Percentiles rank a stretch among this genome's conserved stretches.
These are phyloP conservation scores for Lipomyces mesembrius DNA, from an alignment of 805 yeast species.

Conservation along the genomic window DNA sequence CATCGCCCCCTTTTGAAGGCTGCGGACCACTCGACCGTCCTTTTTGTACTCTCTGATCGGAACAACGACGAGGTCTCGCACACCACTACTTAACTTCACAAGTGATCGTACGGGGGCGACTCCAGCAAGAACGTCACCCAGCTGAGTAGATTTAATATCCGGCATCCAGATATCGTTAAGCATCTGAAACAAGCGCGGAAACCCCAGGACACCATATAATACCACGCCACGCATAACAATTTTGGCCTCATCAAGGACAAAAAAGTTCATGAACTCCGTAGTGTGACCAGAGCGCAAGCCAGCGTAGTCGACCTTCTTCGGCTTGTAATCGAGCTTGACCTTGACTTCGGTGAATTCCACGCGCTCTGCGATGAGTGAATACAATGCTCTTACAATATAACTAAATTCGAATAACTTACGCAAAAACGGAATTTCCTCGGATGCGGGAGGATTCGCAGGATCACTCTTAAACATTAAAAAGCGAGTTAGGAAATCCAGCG, in stretches of 20 bases:
- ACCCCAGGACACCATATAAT: constrained; percentile 78
- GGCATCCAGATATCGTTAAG: constrained; percentile 84
- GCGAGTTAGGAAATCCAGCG: constrained; percentile 78
- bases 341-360: constrained; percentile 56
- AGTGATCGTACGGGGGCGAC: constrained; percentile 79
- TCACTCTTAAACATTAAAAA: constrained; percentile 82
- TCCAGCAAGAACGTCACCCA: constrained; percentile 81
- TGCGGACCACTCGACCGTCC: constrained; percentile 70
- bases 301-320: constrained; percentile 81
- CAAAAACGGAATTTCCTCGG: constrained; percentile 37
- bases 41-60: constrained; percentile 75
- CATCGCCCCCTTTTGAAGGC: constrained; percentile 74
- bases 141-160: constrained; percentile 78
- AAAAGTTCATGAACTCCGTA: constrained; percentile 84
- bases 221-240: constrained; percentile 64
- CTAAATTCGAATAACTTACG: constrained; percentile 21
- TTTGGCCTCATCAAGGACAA: constrained; percentile 83
- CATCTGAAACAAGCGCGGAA: constrained; percentile 58
- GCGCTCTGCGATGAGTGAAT: constrained; percentile 61
- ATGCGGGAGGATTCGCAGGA: constrained; percentile 27
- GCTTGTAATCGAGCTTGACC: constrained; percentile 84
- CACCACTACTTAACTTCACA: constrained; percentile 76
- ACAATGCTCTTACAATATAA: background rate
- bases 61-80: constrained; percentile 70
- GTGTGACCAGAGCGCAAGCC: constrained; percentile 87